Evolutionary conservation across 306 rosid species (phyloP), one percentile per base, ranked within the genome.

Genomic region (Vigna hirtella): DNA sequence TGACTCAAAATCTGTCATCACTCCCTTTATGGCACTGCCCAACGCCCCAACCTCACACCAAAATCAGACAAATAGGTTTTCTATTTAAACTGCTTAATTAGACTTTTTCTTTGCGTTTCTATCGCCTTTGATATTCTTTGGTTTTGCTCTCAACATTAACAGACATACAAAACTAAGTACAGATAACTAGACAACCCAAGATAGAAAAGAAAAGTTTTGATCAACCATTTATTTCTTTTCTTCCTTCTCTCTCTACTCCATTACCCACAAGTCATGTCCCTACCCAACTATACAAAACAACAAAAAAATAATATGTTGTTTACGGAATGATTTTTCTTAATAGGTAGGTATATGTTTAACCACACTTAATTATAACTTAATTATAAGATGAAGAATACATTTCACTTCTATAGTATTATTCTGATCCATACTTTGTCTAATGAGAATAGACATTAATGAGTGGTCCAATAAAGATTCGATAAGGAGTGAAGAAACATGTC

Each of bases 371-470:
- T 30, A 30, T 3, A 30, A 3, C 0, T 30, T 30, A 30, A 3
- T 30, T 30, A 4, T 30, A 30, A 3, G 4, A 30, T 4, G 34
- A 30, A 30, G 3, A 30, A 30, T 4, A 4, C 5, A 4, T 30
- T 4, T 30, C 5, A 30, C 4, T 30, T 4, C 4, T 30, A 4
- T 4, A 3, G 0, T 26, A 26, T 26, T 26, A 1, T 30, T 30
- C 0, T 30, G 1, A 30, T 30, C 0, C 4, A 26, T 1, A 26
- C 0, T 26, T 0, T 26, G 0, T 26, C 28, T 0, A 26, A 1
- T 26, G 3, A 20, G 22, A 20, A 1, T 20, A 20, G 22, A 20
- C 20, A 20, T 20, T 20, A 20, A 20, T 20, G 20, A 20, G 20
- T 20, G 20, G 0, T 20, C 0, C 20, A 20, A 20, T 20, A 20